Base-by-base conservation (phyloP, 345 rosid genomes). In the Turritis glabra region DNA sequence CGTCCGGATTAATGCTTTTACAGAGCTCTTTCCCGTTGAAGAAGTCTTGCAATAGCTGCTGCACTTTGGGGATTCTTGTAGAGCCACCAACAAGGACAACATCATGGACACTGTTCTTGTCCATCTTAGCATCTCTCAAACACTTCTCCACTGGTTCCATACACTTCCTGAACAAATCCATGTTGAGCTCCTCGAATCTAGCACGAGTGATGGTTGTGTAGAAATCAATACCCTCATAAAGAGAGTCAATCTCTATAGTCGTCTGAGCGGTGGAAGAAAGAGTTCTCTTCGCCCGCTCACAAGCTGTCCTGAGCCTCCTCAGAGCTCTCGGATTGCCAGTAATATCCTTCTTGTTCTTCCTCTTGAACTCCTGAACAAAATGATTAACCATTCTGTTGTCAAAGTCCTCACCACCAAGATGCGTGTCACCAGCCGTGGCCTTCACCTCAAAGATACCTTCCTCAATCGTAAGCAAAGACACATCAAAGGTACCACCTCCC, bases 261-360 rank as follows among this genome's bases (percentile, higher is more conserved):
- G 87, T 85, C 69, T 86, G 89, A 21, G 91, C 91, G 21, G 82
- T 87, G 1, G 91, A 87, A 23, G 90, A 87, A 5, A 87, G 81
- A 35, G 87, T 87, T 35, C 90, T 84, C 79, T 89, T 87, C 0
- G 89, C 95, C 33, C 92, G 74, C 65, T 81, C 90, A 43, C 92
- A 87, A 3, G 90, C 72, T 2, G 89, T 89, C 68, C 96, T 87
- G 69, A 89, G 74, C 75, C 94, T 83, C 82, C 92, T 82, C 88
- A 76, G 48, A 2, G 90, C 87, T 61, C 90, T 78, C 0, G 88
- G 88, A 29, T 74, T 85, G 1, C 87, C 88, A 25, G 78, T 78
- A 1, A 86, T 85, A 41, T 86, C 90, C 54, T 86, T 84, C 80
- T 84, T 84, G 64, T 86, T 12, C 76, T 86, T 86, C 18, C 88